These are phyloP conservation scores for Flueggea neowawraea DNA, from an alignment of 441 rosid genomes.

Conservation along the genomic window DNA sequence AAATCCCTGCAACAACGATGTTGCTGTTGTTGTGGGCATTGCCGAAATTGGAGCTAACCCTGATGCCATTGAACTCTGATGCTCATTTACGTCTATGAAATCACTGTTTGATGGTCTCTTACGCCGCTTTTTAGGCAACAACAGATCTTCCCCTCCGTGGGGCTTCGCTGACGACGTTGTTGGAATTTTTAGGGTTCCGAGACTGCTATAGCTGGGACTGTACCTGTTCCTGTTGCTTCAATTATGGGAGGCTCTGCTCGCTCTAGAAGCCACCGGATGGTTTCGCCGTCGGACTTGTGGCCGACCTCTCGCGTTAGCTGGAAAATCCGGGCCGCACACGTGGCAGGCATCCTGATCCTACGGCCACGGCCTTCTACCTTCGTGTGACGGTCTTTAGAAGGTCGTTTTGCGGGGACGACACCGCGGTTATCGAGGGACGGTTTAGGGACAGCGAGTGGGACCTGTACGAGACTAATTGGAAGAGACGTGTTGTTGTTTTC, in stretches of 20 bases:
- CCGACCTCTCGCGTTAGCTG: constrained; percentile 67
- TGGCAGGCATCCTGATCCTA: constrained; percentile 58
- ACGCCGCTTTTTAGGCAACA: constrained; percentile 33
- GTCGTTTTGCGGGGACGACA: constrained; percentile 25
- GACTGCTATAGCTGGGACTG: constrained; percentile 79
- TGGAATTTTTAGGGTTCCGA: constrained; percentile 64
- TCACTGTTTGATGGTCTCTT: constrained; percentile 47
- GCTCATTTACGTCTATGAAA: constrained; percentile 41
- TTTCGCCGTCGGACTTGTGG: constrained; percentile 71
- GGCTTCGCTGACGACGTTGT: constrained; percentile 30
- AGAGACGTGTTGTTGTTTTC: constrained; percentile 9
- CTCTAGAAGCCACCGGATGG: constrained; percentile 61
- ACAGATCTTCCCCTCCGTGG: constrained; percentile 19
- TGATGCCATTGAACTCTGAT: constrained; percentile 33
- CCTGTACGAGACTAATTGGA: constrained; percentile 18
- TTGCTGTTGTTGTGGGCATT: background rate
- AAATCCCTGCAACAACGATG: too few relatives aligned
- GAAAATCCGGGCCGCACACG: constrained; percentile 65
- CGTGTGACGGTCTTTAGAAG: constrained; percentile 64
- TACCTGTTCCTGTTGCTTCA: constrained; percentile 70
- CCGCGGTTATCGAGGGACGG: constrained; percentile 10
- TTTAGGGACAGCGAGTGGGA: constrained; percentile 9
- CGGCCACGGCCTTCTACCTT: constrained; percentile 82
- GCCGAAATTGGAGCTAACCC: constrained; percentile 65
- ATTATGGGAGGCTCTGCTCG: constrained; percentile 60